Conservation (phyloP, 2,329 filamentous ascomycete species). For the Trichoderma cornu-damae region DNA sequence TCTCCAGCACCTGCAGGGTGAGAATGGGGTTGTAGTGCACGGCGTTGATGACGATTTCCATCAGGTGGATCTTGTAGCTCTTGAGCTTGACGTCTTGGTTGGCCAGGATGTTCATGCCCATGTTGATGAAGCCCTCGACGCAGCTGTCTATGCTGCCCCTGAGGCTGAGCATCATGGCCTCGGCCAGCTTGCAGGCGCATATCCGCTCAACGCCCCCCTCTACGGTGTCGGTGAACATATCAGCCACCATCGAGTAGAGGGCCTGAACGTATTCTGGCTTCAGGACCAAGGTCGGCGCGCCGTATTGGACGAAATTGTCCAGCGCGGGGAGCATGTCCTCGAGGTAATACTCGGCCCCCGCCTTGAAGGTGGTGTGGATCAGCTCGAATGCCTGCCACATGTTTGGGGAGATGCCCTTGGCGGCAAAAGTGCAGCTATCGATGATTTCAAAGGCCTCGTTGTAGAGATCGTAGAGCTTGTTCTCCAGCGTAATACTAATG, state of each 20-base stretch:
- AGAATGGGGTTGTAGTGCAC: constrained; percentile 95
- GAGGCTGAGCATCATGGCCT: constrained; percentile 94
- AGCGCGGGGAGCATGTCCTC: constrained; percentile 98
- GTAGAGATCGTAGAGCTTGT: constrained; percentile 88
- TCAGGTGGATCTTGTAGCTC: constrained; percentile 89
- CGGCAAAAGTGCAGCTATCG: constrained; percentile 97
- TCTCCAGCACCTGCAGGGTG: constrained; percentile 80
- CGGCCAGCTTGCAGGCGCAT: constrained; percentile 94
- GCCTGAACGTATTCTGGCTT: constrained; percentile 84
- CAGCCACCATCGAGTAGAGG: constrained; percentile 86
- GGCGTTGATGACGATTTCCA: constrained; percentile 98
- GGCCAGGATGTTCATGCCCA: constrained; percentile 79
- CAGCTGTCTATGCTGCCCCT: constrained; percentile 83
- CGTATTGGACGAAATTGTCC: constrained; percentile 96
- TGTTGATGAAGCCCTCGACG: constrained; percentile 79
- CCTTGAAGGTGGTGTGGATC: constrained; percentile 95
- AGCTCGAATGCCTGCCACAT: constrained; percentile 99
- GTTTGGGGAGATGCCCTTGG: constrained; percentile 87
- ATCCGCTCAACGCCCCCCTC: constrained; percentile 92
- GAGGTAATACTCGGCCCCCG: constrained; percentile 91
- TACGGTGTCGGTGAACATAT: constrained; percentile 90
- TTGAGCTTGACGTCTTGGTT: constrained; percentile 78
- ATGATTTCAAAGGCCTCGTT: constrained; percentile 99
- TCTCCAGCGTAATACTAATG: constrained; percentile 90
- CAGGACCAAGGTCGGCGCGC: constrained; percentile 70